phyloP scores from a whole-genome alignment of 176 grass and related monocot genomes.

The Oryza rufipogon region DNA sequence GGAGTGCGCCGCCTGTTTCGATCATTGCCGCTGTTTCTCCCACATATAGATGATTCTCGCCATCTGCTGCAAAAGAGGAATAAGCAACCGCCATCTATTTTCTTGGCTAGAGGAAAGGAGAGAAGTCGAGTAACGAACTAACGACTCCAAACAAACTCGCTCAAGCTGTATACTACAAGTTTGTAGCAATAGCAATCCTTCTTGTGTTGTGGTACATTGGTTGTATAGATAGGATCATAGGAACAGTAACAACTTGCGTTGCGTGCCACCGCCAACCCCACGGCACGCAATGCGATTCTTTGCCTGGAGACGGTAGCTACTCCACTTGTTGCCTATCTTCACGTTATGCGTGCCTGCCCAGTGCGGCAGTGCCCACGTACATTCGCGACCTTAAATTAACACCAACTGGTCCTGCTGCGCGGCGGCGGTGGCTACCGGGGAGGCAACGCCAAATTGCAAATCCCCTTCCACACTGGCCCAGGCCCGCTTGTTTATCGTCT shows the following conservation, averaged over 20 bases:
- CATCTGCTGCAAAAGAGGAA: no score
- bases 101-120: not conserved
- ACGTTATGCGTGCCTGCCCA: not conserved
- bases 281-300: not conserved
- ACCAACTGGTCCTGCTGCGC: not conserved
- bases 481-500: no score
- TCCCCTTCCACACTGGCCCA: not conserved
- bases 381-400: not conserved
- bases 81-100: not conserved
- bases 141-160: not conserved
- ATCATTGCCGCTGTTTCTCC: no score
- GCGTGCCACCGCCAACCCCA: not conserved
- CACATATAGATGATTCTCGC: no score
- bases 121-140: not conserved
- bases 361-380: not conserved
- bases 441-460: not conserved
- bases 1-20: no score
- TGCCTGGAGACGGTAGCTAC: not conserved
- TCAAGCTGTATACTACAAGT: no score
- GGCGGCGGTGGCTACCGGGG: not conserved
- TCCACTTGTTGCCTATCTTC: not conserved
- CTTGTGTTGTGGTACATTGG: no score
- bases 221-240: no score
- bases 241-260: not conserved
- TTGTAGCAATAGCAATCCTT: no score